These are phyloP conservation scores for Globisporangium cylindrosporum DNA, from an alignment of 352 stramenopile genomes.

Conservation along the genomic window DNA sequence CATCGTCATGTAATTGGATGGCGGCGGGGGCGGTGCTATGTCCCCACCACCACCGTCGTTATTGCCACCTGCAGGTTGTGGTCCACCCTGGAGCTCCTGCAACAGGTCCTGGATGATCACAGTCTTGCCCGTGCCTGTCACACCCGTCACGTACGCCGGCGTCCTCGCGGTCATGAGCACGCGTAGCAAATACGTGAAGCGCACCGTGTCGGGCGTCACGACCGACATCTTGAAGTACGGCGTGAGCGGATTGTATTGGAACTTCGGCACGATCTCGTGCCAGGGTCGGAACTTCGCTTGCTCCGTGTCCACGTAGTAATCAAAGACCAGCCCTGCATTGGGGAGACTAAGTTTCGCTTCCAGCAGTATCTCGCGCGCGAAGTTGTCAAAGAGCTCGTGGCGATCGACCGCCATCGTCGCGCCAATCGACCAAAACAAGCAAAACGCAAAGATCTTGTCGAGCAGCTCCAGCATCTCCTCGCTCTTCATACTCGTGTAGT, in stretches of 20 bases:
- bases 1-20: constrained; percentile 68
- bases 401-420: constrained; percentile 78
- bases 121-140: constrained; percentile 89
- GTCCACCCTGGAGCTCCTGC: constrained; percentile 36
- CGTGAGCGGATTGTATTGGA: constrained; percentile 53
- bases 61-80: constrained; percentile 15
- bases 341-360: constrained; percentile 58
- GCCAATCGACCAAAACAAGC: constrained; percentile 89
- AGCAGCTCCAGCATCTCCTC: constrained; percentile 51
- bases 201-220: constrained; percentile 66
- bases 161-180: constrained; percentile 58
- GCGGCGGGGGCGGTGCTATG: constrained; percentile 18
- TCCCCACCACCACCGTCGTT: constrained; percentile 13
- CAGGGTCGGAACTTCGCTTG: constrained; percentile 47
- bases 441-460: constrained; percentile 87
- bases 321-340: constrained; percentile 65
- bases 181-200: constrained; percentile 58
- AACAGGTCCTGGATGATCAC: constrained; percentile 85
- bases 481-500: constrained; percentile 27
- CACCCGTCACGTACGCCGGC: constrained; percentile 87
- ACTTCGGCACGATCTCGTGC: constrained; percentile 64
- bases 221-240: constrained; percentile 86
- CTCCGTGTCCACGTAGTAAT: constrained; percentile 82
- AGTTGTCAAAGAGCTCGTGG: constrained; percentile 79
- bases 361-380: constrained; percentile 55